Percentiles rank a stretch among this genome's conserved stretches.
Evolutionary conservation across 345 rosid species (phyloP).

Genomic region (Ceriops zippeliana): DNA sequence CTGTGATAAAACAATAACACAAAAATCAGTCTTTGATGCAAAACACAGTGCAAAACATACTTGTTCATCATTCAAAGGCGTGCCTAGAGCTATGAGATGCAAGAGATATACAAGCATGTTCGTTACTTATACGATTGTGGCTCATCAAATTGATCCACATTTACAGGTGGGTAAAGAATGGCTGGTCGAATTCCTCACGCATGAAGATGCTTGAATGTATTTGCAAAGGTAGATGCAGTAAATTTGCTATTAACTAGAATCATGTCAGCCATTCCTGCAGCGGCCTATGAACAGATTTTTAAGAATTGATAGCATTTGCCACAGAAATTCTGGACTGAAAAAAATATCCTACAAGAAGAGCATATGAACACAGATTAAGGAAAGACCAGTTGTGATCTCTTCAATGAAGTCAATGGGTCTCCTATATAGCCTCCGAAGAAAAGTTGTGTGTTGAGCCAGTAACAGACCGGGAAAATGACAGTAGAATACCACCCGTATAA

Average conservation of each 20-base stretch:
- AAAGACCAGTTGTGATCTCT: slow-evolving; percentile 77
- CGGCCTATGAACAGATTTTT: slow-evolving; percentile 10
- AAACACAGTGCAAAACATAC: not conserved
- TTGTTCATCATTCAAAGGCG: not conserved
- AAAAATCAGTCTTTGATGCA: not conserved
- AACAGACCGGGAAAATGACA: slow-evolving; percentile 94
- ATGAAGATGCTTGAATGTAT: slow-evolving; percentile 74
- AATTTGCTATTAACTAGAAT: slow-evolving; percentile 85
- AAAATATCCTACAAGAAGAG: not conserved
- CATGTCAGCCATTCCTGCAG: slow-evolving; percentile 83
- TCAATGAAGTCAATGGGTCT: slow-evolving; percentile 81
- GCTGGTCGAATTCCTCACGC: slow-evolving; percentile 63
- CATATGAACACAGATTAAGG: not conserved
- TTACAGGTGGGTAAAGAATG: slow-evolving; percentile 87
- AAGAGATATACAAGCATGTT: slow-evolving; percentile 33
- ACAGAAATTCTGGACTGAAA: not conserved
- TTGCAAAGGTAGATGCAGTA: slow-evolving; percentile 78
- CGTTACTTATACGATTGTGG: slow-evolving; percentile 56
- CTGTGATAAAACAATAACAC: slow-evolving; percentile 25
- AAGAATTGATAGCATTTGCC: not conserved
- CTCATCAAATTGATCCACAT: slow-evolving; percentile 65
- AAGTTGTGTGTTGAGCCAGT: slow-evolving; percentile 72
- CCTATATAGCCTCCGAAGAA: slow-evolving; percentile 67
- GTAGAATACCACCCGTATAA: slow-evolving; percentile 71
- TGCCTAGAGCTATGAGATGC: slow-evolving; percentile 19